Evolutionary conservation across 306 rosid species (phyloP).

Genomic region (Prunus persica): DNA sequence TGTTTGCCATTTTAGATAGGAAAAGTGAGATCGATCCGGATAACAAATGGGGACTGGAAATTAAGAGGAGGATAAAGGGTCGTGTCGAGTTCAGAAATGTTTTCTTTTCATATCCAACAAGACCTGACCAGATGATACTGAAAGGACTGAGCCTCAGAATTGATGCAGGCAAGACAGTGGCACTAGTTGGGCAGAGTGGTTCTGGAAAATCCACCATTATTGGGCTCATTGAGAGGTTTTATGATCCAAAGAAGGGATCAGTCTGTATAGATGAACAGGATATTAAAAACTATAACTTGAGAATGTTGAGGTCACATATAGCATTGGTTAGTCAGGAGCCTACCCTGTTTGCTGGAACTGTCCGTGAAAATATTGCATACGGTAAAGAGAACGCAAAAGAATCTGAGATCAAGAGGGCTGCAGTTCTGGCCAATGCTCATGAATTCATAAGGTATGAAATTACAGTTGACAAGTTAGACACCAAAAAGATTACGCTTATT

Average conservation of each 20-base stretch:
- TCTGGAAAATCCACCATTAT: slow-evolving; percentile 89
- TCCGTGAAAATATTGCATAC: slow-evolving; percentile 69
- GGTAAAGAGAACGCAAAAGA: slow-evolving; percentile 69
- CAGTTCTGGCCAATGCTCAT: slow-evolving; percentile 83
- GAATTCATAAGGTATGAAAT: slow-evolving; percentile 74
- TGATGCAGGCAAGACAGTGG: slow-evolving; percentile 69
- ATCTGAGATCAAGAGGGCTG: slow-evolving; percentile 80
- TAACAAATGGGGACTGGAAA: slow-evolving; percentile 41
- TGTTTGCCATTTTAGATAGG: slow-evolving; percentile 66
- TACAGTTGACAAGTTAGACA: background rate
- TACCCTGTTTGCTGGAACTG: slow-evolving; percentile 70
- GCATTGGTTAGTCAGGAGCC: slow-evolving; percentile 88
- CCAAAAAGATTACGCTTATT: background rate
- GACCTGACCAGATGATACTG: slow-evolving; percentile 77
- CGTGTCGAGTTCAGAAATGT: slow-evolving; percentile 61
- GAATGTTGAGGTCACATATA: slow-evolving; percentile 70
- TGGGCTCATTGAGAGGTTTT: slow-evolving; percentile 83
- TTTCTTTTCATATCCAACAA: slow-evolving; percentile 76
- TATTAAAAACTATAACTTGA: slow-evolving; percentile 59
- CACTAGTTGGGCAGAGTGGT: slow-evolving; percentile 79
- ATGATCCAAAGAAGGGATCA: slow-evolving; percentile 67
- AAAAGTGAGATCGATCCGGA: slow-evolving; percentile 76
- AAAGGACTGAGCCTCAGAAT: slow-evolving; percentile 65
- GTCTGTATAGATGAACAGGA: slow-evolving; percentile 79
- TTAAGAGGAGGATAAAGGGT: slow-evolving; percentile 53